Evolutionary conservation across 1,284 basidiomycete genomes (phyloP).

Genomic region (Austroboletus novae-zelandiae): DNA sequence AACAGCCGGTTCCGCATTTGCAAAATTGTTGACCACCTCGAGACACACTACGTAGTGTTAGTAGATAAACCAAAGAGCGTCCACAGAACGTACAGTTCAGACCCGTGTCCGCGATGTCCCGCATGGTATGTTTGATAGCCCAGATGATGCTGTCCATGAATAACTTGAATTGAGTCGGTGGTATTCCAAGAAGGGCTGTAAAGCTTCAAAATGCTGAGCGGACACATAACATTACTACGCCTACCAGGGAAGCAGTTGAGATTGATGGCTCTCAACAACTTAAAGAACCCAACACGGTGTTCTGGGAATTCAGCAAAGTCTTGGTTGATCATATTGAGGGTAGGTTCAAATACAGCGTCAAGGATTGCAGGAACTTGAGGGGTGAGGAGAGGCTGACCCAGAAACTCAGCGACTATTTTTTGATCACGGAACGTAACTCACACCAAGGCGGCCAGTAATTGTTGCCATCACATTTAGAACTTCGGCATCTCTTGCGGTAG

Average conservation of each 20-base stretch:
- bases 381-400: conserved; percentile 70
- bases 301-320: conserved; percentile 99
- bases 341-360: conserved; percentile 97
- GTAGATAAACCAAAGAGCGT: conserved; percentile 1
- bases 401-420: conserved; percentile 8
- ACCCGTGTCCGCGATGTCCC: conserved; percentile 97
- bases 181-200: conserved; percentile 80
- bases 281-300: conserved; percentile 97
- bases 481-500: conserved; percentile 93
- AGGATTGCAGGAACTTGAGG: conserved; percentile 96
- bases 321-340: conserved; percentile 98
- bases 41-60: conserved; percentile 67
- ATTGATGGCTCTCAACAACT: conserved; percentile 92
- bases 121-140: conserved; percentile 99
- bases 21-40: conserved; percentile 96
- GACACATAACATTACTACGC: conserved; percentile 14
- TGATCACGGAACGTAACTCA: conserved; percentile 40
- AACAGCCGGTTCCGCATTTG: conserved; percentile 74
- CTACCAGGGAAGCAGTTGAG: conserved; percentile 92
- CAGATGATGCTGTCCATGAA: conserved; percentile 99
- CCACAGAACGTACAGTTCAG: conserved; percentile 65
- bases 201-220: neutral
- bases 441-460: conserved; percentile 86
- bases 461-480: conserved; percentile 98
- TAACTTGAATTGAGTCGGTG: conserved; percentile 93